Percentiles rank a stretch among this genome's conserved stretches.
Conservation (phyloP, 305 asterid genomes). For the Salvia sclarea region DNA sequence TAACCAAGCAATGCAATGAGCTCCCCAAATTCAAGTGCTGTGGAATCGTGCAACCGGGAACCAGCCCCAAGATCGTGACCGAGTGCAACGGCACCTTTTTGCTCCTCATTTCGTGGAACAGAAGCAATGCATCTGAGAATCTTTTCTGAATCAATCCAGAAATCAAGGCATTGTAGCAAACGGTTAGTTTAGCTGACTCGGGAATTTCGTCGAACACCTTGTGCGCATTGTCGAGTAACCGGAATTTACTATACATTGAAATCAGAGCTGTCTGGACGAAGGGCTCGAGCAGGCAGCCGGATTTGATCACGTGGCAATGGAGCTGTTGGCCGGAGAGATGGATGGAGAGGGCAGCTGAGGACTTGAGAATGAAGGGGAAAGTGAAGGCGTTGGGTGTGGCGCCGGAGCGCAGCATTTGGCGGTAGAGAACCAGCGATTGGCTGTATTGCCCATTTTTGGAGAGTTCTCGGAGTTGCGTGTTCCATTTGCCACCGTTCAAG, state of each 20-base stretch:
- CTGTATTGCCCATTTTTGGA: conserved; percentile 61
- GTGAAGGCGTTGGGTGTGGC: conserved; percentile 78
- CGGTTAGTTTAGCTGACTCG: conserved; percentile 44
- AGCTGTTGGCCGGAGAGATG: conserved; percentile 53
- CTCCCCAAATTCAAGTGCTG: conserved; percentile 55
- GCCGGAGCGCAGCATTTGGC: conserved; percentile 71
- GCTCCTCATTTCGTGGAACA: conserved; percentile 61
- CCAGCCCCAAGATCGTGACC: conserved; percentile 74
- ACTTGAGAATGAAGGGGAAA: conserved; percentile 78
- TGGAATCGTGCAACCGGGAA: conserved; percentile 59
- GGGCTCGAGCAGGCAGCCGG: conserved; percentile 74
- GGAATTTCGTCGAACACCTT: conserved; percentile 79
- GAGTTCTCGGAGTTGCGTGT: conserved; percentile 60
- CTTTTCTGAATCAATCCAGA: conserved; percentile 58
- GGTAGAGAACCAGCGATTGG: conserved; percentile 58
- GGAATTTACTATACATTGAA: conserved; percentile 52
- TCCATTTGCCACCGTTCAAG: conserved; percentile 56
- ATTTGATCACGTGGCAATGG: conserved; percentile 71
- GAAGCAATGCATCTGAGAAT: conserved; percentile 42
- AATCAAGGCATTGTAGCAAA: conserved; percentile 79
- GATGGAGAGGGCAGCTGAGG: conserved; percentile 61
- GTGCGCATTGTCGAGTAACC: conserved; percentile 40
- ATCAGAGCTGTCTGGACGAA: conserved; percentile 81
- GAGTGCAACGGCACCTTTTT: conserved; percentile 39
- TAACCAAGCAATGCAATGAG: conserved; percentile 59